phyloP scores from a whole-genome alignment of 257 asterid genomes.

The Solanum peruvianum region DNA sequence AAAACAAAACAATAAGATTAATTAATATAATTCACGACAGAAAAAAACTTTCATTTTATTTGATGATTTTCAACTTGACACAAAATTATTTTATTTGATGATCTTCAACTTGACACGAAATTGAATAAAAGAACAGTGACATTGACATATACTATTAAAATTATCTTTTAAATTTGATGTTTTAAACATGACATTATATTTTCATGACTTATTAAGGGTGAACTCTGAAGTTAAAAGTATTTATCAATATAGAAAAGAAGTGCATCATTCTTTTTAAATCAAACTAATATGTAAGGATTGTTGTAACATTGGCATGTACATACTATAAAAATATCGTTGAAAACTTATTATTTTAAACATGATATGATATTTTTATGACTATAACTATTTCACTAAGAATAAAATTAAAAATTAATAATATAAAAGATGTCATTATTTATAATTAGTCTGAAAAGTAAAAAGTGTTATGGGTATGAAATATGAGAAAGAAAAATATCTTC shows the following conservation, averaged over 20 bases:
- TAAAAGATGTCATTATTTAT: too few species aligned
- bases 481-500: neutral
- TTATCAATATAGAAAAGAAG: neutral
- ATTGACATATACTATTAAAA: neutral
- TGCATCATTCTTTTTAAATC: neutral
- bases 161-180: neutral
- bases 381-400: neutral
- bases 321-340: neutral
- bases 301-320: neutral
- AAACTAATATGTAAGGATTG: neutral
- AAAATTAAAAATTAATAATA: neutral
- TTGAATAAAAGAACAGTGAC: neutral
- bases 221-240: neutral
- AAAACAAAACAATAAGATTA: neutral
- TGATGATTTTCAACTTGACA: neutral
- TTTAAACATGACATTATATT: neutral
- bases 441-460: neutral
- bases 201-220: neutral
- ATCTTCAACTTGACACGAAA: neutral
- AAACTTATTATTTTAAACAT: neutral
- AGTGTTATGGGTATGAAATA: too few species aligned
- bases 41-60: neutral
- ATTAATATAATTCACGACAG: neutral
- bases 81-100: fast-evolving
- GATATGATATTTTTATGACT: neutral